phyloP scores from a whole-genome alignment of 371 early-diverging fungal species.

The Haplosporangium sp. region DNA sequence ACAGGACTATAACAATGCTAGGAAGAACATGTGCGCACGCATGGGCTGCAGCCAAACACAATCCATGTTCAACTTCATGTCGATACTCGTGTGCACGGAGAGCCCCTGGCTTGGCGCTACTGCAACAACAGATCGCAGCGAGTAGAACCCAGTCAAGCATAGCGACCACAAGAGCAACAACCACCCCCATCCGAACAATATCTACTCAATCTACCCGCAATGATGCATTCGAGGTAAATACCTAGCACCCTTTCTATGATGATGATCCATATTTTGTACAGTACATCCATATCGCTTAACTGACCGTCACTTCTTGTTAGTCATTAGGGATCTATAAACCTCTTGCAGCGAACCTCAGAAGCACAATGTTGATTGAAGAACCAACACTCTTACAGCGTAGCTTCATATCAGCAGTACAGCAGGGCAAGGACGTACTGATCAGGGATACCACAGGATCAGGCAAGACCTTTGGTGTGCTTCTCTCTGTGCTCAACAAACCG shows the following conservation, averaged over 20 bases:
- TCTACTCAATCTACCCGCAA: too few species aligned
- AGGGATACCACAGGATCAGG: constrained; percentile 85
- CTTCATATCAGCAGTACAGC: constrained; percentile 66
- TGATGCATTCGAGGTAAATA: background rate
- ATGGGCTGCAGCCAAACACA: constrained; percentile 5
- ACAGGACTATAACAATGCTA: constrained; percentile 2
- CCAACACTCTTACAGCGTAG: constrained; percentile 67
- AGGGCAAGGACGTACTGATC: constrained; percentile 70
- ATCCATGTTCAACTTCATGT: background rate
- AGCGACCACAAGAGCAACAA: background rate
- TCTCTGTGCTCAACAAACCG: constrained; percentile 63
- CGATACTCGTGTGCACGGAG: background rate
- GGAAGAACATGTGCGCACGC: constrained; percentile 16
- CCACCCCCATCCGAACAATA: background rate
- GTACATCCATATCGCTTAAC: too few species aligned
- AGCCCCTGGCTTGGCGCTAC: background rate
- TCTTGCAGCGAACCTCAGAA: constrained; percentile 59
- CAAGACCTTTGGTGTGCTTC: constrained; percentile 79
- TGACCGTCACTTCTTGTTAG: constrained; percentile 32
- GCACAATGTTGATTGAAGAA: constrained; percentile 57
- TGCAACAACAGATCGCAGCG: background rate
- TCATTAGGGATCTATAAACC: constrained; percentile 62
- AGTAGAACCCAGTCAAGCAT: background rate
- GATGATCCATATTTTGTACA: background rate
- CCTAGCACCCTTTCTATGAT: background rate